A percentile compares a stretch with the other conserved stretches of the same genome.
Conservation (phyloP, 2,329 filamentous ascomycete species). For the Xylaria sp. region DNA sequence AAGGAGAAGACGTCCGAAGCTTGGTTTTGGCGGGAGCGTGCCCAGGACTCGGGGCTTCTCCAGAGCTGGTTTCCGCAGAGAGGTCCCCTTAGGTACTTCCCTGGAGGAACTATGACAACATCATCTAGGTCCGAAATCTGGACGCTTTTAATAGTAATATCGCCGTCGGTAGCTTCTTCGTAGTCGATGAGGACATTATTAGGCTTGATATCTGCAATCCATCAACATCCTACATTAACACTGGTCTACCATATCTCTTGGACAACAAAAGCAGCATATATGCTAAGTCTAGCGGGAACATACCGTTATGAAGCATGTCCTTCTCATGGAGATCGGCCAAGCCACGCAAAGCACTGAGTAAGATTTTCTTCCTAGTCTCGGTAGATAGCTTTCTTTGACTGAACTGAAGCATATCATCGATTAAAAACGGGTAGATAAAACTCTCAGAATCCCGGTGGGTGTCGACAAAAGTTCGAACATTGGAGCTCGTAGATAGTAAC, state of each 20-base stretch:
- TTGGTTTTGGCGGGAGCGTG: slow-evolving; percentile 46
- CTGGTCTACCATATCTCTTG: background rate
- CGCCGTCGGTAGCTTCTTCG: slow-evolving; percentile 36
- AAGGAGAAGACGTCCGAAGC: slow-evolving; percentile 53
- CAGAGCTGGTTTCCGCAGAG: slow-evolving; percentile 50
- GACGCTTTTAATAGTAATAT: slow-evolving; percentile 42
- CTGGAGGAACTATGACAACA: slow-evolving; percentile 44
- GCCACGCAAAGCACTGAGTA: background rate
- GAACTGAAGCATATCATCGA: slow-evolving; percentile 5
- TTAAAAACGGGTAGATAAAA: slow-evolving; percentile 17
- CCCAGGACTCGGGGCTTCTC: slow-evolving; percentile 52
- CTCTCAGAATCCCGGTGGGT: slow-evolving; percentile 27
- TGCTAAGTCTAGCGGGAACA: slow-evolving; percentile 17
- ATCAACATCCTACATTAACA: background rate
- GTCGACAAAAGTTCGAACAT: slow-evolving; percentile 46
- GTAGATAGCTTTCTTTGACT: background rate
- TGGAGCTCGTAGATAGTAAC: slow-evolving; percentile 42
- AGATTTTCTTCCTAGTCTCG: background rate
- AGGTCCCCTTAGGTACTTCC: slow-evolving; percentile 40
- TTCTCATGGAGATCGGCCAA: slow-evolving; percentile 45
- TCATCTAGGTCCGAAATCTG: slow-evolving; percentile 51
- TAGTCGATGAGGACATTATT: slow-evolving; percentile 53
- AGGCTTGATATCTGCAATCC: slow-evolving; percentile 51
- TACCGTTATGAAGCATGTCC: slow-evolving; percentile 50
- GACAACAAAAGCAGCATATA: too few relatives aligned